Conservation (phyloP, 345 rosid species). For the Gossypium mustelinum region DNA sequence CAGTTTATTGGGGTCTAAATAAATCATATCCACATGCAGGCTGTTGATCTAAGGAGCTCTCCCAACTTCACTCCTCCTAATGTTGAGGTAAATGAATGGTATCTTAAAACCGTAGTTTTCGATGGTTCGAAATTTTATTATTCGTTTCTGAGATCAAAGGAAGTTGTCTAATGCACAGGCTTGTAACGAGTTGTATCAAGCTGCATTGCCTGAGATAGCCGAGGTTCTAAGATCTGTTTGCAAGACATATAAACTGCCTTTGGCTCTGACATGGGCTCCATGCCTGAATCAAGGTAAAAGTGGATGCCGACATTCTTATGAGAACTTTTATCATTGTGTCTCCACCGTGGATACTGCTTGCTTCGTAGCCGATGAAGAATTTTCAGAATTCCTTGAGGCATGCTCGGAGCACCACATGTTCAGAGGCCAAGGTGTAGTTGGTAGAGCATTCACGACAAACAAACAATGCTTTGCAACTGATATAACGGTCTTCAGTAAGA, state of each 20-base stretch:
- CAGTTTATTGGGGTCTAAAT: slow-evolving; percentile 19
- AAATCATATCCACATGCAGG: slow-evolving; percentile 43
- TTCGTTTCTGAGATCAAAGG: slow-evolving; percentile 23
- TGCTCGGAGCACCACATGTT: slow-evolving; percentile 84
- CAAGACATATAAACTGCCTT: slow-evolving; percentile 52
- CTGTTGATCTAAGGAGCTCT: slow-evolving; percentile 73
- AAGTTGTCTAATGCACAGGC: slow-evolving; percentile 44
- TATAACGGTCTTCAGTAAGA: slow-evolving; percentile 57
- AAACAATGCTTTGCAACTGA: slow-evolving; percentile 66
- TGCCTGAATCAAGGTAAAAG: slow-evolving; percentile 57
- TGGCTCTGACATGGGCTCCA: slow-evolving; percentile 85
- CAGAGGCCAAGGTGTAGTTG: slow-evolving; percentile 77
- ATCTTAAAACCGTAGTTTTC: slow-evolving; percentile 11
- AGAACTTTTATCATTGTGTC: slow-evolving; percentile 51
- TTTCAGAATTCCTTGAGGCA: slow-evolving; percentile 50
- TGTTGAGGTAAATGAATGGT: slow-evolving; percentile 40
- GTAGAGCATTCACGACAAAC: slow-evolving; percentile 54
- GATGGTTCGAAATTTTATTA: slow-evolving; percentile 14
- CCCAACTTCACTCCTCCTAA: slow-evolving; percentile 40
- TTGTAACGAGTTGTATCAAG: slow-evolving; percentile 41
- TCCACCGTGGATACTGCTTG: slow-evolving; percentile 67
- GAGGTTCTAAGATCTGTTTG: slow-evolving; percentile 56
- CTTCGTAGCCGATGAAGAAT: slow-evolving; percentile 43
- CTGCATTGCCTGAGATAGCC: slow-evolving; percentile 50
- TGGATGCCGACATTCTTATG: slow-evolving; percentile 65